Conservation (phyloP, 371 early-diverging fungal genomes). For the Paraphysoderma sedebokerense region DNA sequence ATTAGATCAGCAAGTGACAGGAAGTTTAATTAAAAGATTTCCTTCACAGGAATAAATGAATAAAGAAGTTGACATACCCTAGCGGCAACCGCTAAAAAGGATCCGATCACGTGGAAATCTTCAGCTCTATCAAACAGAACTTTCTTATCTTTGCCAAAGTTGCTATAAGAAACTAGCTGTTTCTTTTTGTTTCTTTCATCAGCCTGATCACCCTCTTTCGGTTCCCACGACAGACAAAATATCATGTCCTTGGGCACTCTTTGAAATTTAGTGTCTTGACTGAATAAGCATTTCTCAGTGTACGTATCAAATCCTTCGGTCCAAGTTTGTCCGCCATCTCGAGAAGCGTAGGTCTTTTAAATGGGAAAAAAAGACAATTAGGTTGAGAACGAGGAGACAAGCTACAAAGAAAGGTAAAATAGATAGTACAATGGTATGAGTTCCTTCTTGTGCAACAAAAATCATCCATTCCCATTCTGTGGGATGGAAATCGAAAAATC, state of each 20-base stretch:
- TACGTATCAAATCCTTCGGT: conserved; percentile 40
- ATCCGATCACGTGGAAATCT: conserved; percentile 57
- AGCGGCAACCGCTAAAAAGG: conserved; percentile 68
- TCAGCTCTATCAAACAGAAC: conserved; percentile 40
- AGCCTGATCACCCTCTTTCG: conserved; percentile 39
- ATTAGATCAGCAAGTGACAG: conserved; percentile 8
- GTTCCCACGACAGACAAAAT: conserved; percentile 47
- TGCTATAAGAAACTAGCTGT: conserved; percentile 35
- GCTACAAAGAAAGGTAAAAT: no score
- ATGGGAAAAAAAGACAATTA: no score
- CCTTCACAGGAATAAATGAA: conserved; percentile 7
- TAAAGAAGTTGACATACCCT: conserved; percentile 8
- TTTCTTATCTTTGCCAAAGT: conserved; percentile 25
- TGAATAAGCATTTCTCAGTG: conserved; percentile 60
- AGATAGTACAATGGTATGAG: no score
- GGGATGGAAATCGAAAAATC: conserved; percentile 64
- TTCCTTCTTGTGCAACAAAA: conserved; percentile 55
- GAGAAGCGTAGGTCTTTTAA: conserved; percentile 53
- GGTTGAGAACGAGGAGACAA: no score
- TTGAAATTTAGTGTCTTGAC: conserved; percentile 38
- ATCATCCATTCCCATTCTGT: conserved; percentile 54
- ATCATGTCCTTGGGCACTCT: conserved; percentile 27
- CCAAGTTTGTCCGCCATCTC: conserved; percentile 59
- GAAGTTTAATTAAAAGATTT: background rate
- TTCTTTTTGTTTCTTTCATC: no score